Base-by-base conservation (phyloP, 768 basidiomycete species). In the Psilocybe cyanescens region DNA sequence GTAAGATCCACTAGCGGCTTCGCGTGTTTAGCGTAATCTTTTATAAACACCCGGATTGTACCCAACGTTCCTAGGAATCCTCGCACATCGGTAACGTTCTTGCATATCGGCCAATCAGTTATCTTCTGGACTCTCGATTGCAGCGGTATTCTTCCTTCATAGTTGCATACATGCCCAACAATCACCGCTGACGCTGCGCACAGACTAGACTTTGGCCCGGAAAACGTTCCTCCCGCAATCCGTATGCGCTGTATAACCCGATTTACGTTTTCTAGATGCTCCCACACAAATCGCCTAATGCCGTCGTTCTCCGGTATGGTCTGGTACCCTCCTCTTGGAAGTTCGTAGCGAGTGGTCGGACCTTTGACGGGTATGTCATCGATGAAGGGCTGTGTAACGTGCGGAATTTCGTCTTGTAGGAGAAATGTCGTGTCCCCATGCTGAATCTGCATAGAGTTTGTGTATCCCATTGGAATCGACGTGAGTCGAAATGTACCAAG, bases 161-260 rank as follows among this genome's bases (percentile, higher is more conserved):
- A 72, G 0, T 71, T 77, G 41, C 75, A 77, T 0, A 53, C 59
- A 35, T 81, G 76, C 0, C 78, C 65, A 1, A 68, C 65, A n/a
- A 66, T 54, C 0, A 63, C 31, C 37, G 37, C 37, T 37, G 37
- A 8, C 7, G 37, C 8, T 37, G 37, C 37, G 37, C 37, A 37
- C 8, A 37, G 37, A 8, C 8, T 45, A 9, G 73, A 53, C 46
- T 80, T 81, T 19, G 16, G 11, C 53, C 19, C 19, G 19, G 19
- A 19, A 19, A 19, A 19, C 19, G 19, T 19, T 19, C 19, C 19
- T 19, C 19, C 53, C 9, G 53, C 0, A 71, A 79, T 0, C 59
- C 68, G 4, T 73, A 71, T 0, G 66, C 58, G 55, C 45, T 41
- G 59, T 41, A 55, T 55, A 4, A 55, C 19, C 61, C 45, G 31